Conservation (phyloP, 2,329 filamentous ascomycete genomes). For the Elsinoe ampelina region DNA sequence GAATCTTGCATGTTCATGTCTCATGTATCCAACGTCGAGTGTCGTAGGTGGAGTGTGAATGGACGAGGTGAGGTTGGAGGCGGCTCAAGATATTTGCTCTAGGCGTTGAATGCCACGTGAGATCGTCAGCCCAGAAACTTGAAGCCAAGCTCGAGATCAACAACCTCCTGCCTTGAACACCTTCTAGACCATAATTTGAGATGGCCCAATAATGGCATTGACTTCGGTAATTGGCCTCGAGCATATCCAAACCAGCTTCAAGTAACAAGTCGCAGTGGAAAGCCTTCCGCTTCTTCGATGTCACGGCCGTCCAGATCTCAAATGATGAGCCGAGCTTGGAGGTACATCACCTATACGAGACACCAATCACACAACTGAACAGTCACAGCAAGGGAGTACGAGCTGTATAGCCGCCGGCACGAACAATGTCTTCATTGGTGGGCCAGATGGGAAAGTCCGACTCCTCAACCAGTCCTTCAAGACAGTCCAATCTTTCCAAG, state of each 20-base stretch:
- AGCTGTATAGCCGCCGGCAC: slow-evolving; percentile 78
- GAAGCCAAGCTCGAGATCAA: not conserved
- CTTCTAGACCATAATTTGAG: not conserved
- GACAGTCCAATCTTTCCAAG: slow-evolving; percentile 74
- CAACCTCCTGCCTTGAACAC: not conserved
- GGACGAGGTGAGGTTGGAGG: not conserved
- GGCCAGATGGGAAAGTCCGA: slow-evolving; percentile 73
- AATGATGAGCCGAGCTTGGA: slow-evolving; percentile 74
- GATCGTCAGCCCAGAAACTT: not conserved
- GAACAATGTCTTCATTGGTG: slow-evolving; percentile 81
- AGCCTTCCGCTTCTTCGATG: slow-evolving; percentile 99
- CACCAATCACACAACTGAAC: not conserved
- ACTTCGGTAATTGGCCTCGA: slow-evolving; percentile 27
- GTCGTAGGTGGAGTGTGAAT: too few relatives aligned
- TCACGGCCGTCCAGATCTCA: slow-evolving; percentile 68
- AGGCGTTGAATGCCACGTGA: not conserved
- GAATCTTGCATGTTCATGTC: too few relatives aligned
- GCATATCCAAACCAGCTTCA: not conserved
- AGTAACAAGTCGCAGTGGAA: slow-evolving; percentile 62
- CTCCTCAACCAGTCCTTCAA: slow-evolving; percentile 85
- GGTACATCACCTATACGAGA: slow-evolving; percentile 51
- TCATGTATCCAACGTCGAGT: too few relatives aligned
- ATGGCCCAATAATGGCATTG: slow-evolving; percentile 29
- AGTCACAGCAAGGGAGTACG: slow-evolving; percentile 51
- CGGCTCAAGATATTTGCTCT: not conserved